Evolutionary conservation across 2,329 filamentous ascomycete species (phyloP).

Genomic region (Zasmidium angulare): DNA sequence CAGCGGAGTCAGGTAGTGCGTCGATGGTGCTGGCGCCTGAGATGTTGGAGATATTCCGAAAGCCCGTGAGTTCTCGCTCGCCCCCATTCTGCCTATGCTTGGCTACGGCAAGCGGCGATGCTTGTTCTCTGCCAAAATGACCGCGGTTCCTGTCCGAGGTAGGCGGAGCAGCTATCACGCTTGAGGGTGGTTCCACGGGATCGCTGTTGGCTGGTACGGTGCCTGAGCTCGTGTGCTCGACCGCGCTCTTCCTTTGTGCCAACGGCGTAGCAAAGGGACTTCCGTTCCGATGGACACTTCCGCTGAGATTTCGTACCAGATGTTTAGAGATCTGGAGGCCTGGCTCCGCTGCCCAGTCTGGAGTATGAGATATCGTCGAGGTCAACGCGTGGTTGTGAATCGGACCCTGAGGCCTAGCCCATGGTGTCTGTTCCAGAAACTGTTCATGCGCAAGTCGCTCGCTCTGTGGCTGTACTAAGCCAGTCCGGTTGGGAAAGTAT

Average conservation of each 20-base stretch:
- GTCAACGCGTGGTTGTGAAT: constrained; percentile 49
- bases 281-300: constrained; percentile 13
- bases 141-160: constrained; percentile 25
- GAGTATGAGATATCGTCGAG: constrained; percentile 34
- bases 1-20: constrained; percentile 27
- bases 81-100: constrained; percentile 30
- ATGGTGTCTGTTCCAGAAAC: constrained; percentile 84
- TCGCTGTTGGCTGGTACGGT: constrained; percentile 29
- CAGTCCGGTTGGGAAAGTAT: constrained; percentile 23
- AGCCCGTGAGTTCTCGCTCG: constrained; percentile 25
- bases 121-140: constrained; percentile 11
- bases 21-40: constrained; percentile 40
- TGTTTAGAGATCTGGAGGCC: constrained; percentile 20
- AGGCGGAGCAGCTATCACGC: constrained; percentile 29
- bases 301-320: constrained; percentile 29
- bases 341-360: constrained; percentile 34
- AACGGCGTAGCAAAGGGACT: constrained; percentile 35
- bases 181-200: constrained; percentile 32
- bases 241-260: constrained; percentile 24
- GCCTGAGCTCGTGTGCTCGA: constrained; percentile 27
- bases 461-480: constrained; percentile 23
- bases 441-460: constrained; percentile 58
- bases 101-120: constrained; percentile 28
- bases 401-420: constrained; percentile 85
- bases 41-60: constrained; percentile 38